These are phyloP conservation scores for Talaromyces funiculosus DNA, from an alignment of 2,329 filamentous ascomycete genomes.

Conservation along the genomic window DNA sequence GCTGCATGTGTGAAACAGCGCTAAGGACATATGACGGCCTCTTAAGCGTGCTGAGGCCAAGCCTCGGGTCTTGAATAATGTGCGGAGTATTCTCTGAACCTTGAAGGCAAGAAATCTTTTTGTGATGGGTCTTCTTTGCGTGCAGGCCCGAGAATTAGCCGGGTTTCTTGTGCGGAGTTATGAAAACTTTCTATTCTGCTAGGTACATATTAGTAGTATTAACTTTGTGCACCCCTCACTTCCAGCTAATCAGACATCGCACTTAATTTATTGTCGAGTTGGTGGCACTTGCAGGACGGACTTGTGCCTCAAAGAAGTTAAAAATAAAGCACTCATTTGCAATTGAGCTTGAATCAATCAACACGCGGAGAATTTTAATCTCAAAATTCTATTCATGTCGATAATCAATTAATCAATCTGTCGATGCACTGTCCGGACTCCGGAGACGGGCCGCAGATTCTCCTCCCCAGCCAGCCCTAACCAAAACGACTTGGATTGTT, in stretches of 20 bases:
- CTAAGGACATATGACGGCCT: neutral
- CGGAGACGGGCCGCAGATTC: neutral
- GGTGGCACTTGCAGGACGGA: neutral
- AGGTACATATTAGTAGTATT: no score
- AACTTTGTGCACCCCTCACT: neutral
- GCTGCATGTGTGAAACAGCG: slow-evolving; percentile 4
- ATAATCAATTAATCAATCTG: neutral
- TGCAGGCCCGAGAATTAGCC: neutral
- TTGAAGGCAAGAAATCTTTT: neutral
- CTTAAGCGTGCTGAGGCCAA: neutral
- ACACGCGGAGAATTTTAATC: neutral
- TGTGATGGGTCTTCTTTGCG: neutral
- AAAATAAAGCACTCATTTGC: neutral
- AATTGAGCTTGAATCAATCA: neutral
- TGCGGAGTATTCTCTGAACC: neutral
- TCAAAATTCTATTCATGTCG: neutral
- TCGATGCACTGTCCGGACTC: neutral
- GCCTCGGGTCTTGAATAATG: neutral
- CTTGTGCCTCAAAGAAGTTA: neutral
- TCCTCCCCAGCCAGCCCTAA: slow-evolving; percentile 1
- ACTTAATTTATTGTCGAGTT: neutral
- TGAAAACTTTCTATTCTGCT: no score
- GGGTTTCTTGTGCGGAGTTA: neutral
- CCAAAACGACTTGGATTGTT: neutral
- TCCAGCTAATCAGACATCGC: neutral